Evolutionary conservation across 2,329 filamentous ascomycete species (phyloP).

Genomic region (Monilinia aucupariae): DNA sequence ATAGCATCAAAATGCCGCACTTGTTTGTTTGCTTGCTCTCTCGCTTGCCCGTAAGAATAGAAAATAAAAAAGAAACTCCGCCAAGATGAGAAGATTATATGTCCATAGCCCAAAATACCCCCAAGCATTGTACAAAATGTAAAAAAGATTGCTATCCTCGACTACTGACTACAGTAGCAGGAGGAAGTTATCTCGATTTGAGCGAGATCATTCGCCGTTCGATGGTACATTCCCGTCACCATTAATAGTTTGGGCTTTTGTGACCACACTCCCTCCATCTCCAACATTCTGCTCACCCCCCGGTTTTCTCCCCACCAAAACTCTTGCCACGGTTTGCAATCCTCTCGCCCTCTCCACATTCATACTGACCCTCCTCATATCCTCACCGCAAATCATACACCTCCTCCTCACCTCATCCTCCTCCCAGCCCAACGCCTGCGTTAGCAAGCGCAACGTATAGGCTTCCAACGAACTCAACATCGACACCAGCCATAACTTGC

Average conservation of each 20-base stretch:
- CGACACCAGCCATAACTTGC: conserved; percentile 29
- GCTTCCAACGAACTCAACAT: conserved; percentile 29
- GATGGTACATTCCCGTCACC: neutral
- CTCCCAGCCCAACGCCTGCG: conserved; percentile 29
- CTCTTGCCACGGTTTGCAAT: conserved; percentile 24
- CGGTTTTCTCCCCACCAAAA: conserved; percentile 31
- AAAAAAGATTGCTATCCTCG: neutral
- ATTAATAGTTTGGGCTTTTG: neutral
- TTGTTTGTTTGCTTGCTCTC: neutral
- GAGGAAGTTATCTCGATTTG: neutral
- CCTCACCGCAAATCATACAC: conserved; percentile 19
- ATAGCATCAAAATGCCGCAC: neutral
- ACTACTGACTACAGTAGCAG: neutral
- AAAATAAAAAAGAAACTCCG: neutral
- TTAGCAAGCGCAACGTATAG: conserved; percentile 27
- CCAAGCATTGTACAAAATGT: neutral
- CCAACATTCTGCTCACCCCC: conserved; percentile 1
- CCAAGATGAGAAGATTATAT: neutral
- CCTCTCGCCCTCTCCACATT: conserved; percentile 27
- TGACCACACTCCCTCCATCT: neutral
- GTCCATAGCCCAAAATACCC: neutral
- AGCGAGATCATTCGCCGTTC: neutral
- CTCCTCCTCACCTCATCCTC: conserved; percentile 25
- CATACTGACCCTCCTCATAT: conserved; percentile 22
- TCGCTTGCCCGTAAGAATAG: neutral